Base-by-base conservation (phyloP, 768 basidiomycete genomes). In the Rhodotorula graminis region DNA sequence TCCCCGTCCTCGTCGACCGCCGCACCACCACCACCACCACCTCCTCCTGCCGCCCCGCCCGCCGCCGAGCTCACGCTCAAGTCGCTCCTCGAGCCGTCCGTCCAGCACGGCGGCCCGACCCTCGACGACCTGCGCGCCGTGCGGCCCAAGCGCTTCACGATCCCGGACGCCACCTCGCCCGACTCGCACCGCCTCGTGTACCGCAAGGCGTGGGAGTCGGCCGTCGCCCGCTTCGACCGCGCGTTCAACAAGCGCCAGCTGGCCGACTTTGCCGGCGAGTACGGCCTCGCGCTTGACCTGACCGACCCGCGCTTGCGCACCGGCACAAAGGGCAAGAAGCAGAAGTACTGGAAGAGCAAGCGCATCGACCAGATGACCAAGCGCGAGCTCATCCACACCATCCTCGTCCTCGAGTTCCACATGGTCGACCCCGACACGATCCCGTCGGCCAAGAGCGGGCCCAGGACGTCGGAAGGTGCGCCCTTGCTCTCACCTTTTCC, bases 201-300 rank as follows among this genome's bases (percentile, higher is more conserved):
- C 71, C 21, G 3, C 11, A 37, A 62, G 23, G 2, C 29, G 12
- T 76, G 65, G 62, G 52, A 61, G 23, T 19, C 8, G 14, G 46
- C 65, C 10, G 25, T 15, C 37, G 0, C 11, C 9, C 15, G 27
- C 2, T 1, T 76, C 52, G 25, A 49, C 46, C n/a, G 42, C 6
- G 67, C 74, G 8, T 76, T 76, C 65, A 67, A 40, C 23, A 72
- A 70, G 60, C 40, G 27, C 11, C 74, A 76, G 55, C 37, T 72
- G 15, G 2, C 18, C 21, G 15, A 44, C n/a, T 33, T 62, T 15
- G 61, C 61, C 16, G 44, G 55, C 9, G 23, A 23, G 52, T 31
- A 57, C 29, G 74, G 70, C 19, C n/a, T 72, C 11, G 44, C 31
- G 10, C 44, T 69, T 46, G 56, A 75, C 19, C 2, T 52, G 14